These are phyloP conservation scores for Zymoseptoria pseudotritici DNA, from an alignment of 2,329 filamentous ascomycete species.

Conservation along the genomic window DNA sequence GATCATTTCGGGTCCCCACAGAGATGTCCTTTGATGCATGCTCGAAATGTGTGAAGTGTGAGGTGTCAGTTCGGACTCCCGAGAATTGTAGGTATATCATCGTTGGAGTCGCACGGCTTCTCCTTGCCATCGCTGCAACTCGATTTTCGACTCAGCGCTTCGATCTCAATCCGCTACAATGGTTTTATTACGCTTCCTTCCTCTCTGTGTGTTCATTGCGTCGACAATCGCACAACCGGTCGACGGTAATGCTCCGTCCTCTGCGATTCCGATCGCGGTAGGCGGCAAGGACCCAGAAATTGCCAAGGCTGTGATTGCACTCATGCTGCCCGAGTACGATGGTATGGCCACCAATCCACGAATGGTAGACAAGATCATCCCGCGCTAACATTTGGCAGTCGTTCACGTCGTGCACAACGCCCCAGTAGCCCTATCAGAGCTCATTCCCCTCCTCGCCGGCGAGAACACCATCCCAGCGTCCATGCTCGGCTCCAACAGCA, in stretches of 20 bases:
- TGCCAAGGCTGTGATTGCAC: slow-evolving; percentile 12
- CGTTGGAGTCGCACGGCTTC: neutral
- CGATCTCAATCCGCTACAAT: neutral
- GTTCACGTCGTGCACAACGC: slow-evolving; percentile 19
- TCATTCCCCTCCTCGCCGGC: slow-evolving; percentile 14
- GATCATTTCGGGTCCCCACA: neutral
- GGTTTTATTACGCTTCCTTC: neutral
- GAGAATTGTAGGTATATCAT: neutral
- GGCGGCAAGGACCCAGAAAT: slow-evolving; percentile 19
- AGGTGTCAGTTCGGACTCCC: neutral
- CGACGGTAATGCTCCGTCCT: neutral
- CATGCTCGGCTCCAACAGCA: slow-evolving; percentile 15
- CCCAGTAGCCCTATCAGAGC: slow-evolving; percentile 13
- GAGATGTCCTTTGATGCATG: neutral
- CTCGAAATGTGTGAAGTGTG: neutral
- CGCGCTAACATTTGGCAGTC: slow-evolving; percentile 9
- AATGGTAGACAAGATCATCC: neutral
- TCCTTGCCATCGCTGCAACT: neutral
- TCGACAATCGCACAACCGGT: neutral
- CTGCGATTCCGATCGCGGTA: slow-evolving; percentile 16
- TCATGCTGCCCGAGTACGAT: slow-evolving; percentile 19
- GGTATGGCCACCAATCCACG: slow-evolving; percentile 4
- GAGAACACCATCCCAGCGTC: slow-evolving; percentile 14
- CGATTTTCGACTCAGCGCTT: neutral
- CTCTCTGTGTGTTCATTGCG: neutral